phyloP scores from a whole-genome alignment of 495 filamentous ascomycete genomes.

The Neurospora sp. region DNA sequence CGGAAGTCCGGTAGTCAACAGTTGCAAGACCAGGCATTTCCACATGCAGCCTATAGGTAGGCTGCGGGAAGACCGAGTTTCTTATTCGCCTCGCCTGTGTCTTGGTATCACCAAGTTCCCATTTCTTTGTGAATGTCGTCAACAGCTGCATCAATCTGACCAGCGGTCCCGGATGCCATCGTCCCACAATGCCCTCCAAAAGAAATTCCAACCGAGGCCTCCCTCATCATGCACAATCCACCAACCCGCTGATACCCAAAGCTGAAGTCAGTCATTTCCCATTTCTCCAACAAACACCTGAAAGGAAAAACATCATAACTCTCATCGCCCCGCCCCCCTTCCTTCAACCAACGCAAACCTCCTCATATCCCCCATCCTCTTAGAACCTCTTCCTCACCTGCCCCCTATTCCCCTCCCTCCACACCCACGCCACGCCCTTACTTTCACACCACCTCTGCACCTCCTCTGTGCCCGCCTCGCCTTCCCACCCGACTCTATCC shows the following conservation, averaged over 20 bases:
- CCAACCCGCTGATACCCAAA: not conserved
- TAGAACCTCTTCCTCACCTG: slow-evolving; percentile 40
- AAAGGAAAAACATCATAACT: not conserved
- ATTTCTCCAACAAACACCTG: not conserved
- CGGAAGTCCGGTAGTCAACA: not conserved
- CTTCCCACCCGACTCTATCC: slow-evolving; percentile 48
- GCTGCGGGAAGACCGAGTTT: not conserved
- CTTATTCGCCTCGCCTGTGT: not conserved
- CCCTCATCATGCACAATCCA: not conserved
- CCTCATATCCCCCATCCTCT: not conserved
- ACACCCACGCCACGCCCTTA: slow-evolving; percentile 65
- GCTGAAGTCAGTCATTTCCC: not conserved
- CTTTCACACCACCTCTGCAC: slow-evolving; percentile 83
- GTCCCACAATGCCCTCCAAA: too few relatives aligned
- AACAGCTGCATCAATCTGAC: not conserved
- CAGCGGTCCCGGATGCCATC: not conserved
- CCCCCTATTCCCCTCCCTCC: slow-evolving; percentile 36
- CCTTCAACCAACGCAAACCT: not conserved
- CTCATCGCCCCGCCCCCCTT: not conserved
- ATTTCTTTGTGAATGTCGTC: not conserved
- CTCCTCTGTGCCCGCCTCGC: slow-evolving; percentile 45
- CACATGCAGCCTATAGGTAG: not conserved
- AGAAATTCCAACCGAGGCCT: too few relatives aligned
- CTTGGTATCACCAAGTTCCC: not conserved
- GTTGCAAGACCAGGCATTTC: not conserved